Base-by-base conservation (phyloP, 2,329 filamentous ascomycete species). In the Lecanicillium sp. region DNA sequence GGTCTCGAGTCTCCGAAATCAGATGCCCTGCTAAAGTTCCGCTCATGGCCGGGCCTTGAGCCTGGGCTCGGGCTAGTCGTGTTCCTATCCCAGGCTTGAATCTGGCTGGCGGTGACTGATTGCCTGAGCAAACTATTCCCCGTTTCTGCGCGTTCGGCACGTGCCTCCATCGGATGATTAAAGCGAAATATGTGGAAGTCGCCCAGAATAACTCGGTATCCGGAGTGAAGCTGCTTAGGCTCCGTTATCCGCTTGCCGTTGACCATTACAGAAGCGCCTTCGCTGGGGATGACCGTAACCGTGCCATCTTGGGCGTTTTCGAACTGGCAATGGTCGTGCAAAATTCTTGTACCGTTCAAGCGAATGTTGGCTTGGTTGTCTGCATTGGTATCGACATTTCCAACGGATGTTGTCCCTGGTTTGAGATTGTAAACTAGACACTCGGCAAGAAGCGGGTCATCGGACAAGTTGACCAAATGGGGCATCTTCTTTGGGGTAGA, bases 111-210 rank as follows among this genome's bases (percentile, higher is more conserved):
- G 5, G 78, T 79, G 27, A 82, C 65, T 2, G 89, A 94, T 54
- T 96, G 90, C 33, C 90, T 82, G 41, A 98, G 68, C 15, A 94
- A 67, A 54, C 86, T 95, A 54, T 87, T 79, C 45, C 85, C 55
- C 9, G 58, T 85, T 53, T 95, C 87, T 11, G 87, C 89, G 39
- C 92, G 72, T 63, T 98, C 92, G 3, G 89, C 90, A 42, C 86
- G 80, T 20, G 92, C 92, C 64, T 98, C 92, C 70, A 95, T 83
- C 1, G 92, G 92, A 56, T 98, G 89, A 53, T 96, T 98, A 68
- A 98, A 98, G 41, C 92, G 75, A 64, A 98, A 96, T 44, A 98
- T 98, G 59, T 98, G 92, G 51, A 98, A 98, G 60, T 98, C 92
- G 29, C 92, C 92, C 9, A 98, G 70, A 45, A 98, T 98, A 38